Base-by-base conservation (phyloP, 163 green algal species). In the Volvox carteri region DNA sequence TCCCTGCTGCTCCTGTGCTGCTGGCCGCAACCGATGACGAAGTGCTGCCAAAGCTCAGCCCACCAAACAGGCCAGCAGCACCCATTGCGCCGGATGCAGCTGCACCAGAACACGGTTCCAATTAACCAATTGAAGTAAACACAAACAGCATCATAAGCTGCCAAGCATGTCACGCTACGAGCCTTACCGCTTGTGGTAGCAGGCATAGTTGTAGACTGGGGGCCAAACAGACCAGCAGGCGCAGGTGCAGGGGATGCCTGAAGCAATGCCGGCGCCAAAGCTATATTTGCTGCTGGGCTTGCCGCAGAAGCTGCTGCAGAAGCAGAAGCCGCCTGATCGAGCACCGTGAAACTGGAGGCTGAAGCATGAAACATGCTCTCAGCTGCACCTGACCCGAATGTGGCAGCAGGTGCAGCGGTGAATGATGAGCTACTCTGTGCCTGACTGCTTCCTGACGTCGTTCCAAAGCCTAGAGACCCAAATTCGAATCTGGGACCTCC, bases 381-480 rank as follows among this genome's bases (percentile, higher is more conserved):
- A 9, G 37, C 60, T 3, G 54, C 30, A 28, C 33, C 44, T 46
- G 80, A 42, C 23, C 46, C 75, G 23, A 70, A 70, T 18, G 62
- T 30, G 1, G 58, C 28, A 35, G 78, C 25, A 6, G 78, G 25
- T 1, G 56, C 39, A 74, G n/a, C 25, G 41, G 16, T 46, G 18
- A 74, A 86, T 7, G 42, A 16, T 30, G 74, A 44, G 41, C 11
- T 54, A 42, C 30, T 35, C 19, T 3, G 30, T 25, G 75, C 33
- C 30, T 9, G 14, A 19, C 52, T 74, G 56, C 75, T 50, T 30
- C 50, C 33, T 5, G 30, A 33, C 9, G 30, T 52, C 12, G 75
- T 52, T 54, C 78, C 78, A 35, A 86, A 86, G 60, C 39, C 28
- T 6, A 86, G 78, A 42, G 78, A 39, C 12, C 78, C 78, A 19